Evolutionary conservation across 495 filamentous ascomycete species (phyloP), one percentile per base, ranked within the genome.

Genomic region (Daldinia vernicosa): DNA sequence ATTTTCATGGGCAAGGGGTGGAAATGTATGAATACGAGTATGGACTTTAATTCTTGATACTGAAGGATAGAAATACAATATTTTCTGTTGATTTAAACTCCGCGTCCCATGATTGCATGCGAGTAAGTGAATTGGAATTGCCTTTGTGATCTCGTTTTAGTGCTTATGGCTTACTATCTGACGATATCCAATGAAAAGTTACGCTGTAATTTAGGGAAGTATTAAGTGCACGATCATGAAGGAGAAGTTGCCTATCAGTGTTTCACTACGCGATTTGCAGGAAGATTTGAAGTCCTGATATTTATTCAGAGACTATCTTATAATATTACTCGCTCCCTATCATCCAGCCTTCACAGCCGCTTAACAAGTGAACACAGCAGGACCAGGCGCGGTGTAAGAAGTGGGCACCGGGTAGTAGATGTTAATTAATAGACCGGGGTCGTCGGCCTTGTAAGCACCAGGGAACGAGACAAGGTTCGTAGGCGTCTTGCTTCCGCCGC

Each of bases 331-430:
- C 26, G 6, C 9, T 7, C 11, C n/a, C 26, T 35, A 24, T 24
- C 30, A 22, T 17, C 15, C 12, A 19, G 19, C 28, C 8, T 6
- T 12, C n/a, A 14, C 22, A 55, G 62, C 65, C 12, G 57, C 39
- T 51, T 74, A 80, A 47, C 79, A 80, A 11, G 74, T 77, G 40
- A 79, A 89, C 15, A 88, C 75, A 52, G 80, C 72, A 30, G 87
- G 87, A 1, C 81, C 79, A 8, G 81, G 80, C 35, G 76, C 70
- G 2, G 76, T 80, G 66, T 82, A 83, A 17, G 71, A 74, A 3
- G 74, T 79, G 22, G 76, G 76, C 15, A 81, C 63, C 1, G 77
- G 77, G 52, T 79, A 79, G 69, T 81, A 80, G 50, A 81, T 81
- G 59, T 81, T 79, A 15, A 80, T 75, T 58, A 77, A 54, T 12